Percentiles rank a stretch among this genome's conserved stretches.
phyloP scores from a whole-genome alignment of 495 filamentous ascomycete species.

The Trichocladium antarcticum region DNA sequence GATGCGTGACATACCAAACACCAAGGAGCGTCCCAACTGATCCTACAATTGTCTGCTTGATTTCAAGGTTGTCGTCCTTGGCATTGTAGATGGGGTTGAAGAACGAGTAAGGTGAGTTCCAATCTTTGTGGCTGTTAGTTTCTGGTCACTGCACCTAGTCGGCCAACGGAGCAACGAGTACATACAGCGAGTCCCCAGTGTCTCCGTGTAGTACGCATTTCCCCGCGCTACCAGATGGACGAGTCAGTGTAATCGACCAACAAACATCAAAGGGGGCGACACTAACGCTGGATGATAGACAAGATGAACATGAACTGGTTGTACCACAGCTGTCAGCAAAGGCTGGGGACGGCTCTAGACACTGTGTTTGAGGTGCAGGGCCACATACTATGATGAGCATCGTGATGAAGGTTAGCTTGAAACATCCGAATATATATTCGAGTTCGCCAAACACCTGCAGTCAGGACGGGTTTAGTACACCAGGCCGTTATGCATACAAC shows the following conservation, averaged over 20 bases:
- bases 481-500: neutral
- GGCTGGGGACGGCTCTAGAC: neutral
- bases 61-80: constrained; percentile 15
- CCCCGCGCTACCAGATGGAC: constrained; percentile 15
- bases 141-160: neutral
- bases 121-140: constrained; percentile 15
- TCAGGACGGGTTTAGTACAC: neutral
- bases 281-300: constrained; percentile 25
- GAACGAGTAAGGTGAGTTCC: constrained; percentile 30
- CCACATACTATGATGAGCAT: constrained; percentile 30
- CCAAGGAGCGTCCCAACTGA: constrained; percentile 25
- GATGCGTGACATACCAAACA: constrained; percentile 19
- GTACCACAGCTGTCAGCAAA: neutral
- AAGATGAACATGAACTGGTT: constrained; percentile 27
- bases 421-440: constrained; percentile 37
- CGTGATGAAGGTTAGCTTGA: constrained; percentile 39
- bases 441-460: constrained; percentile 36
- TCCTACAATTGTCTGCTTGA: constrained; percentile 11
- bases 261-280: neutral
- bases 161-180: neutral
- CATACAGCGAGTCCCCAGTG: constrained; percentile 28
- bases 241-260: neutral
- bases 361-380: neutral
- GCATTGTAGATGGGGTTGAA: constrained; percentile 24
- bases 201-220: constrained; percentile 25